Conservation (phyloP, 2,329 filamentous ascomycete species). For the Calonectria multiphialidica region DNA sequence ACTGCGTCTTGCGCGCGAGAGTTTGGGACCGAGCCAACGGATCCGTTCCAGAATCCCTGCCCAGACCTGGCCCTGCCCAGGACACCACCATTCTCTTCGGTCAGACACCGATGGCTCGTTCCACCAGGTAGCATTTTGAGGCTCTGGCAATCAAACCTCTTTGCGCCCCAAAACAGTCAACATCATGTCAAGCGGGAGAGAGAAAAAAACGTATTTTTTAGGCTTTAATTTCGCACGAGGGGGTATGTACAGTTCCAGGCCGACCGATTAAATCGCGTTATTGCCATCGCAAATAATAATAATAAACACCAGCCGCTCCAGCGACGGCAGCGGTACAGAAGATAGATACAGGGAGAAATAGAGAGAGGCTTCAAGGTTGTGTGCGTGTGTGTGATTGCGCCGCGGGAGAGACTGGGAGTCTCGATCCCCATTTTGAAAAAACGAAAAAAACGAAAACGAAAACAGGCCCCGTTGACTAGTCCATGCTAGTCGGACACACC, state of each 20-base stretch:
- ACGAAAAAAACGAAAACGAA: background rate
- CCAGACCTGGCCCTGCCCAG: background rate
- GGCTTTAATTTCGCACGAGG: constrained; percentile 19
- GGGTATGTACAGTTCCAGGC: constrained; percentile 30
- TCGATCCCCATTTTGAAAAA: background rate
- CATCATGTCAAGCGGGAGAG: background rate
- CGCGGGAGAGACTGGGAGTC: background rate
- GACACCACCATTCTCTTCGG: background rate
- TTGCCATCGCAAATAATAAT: constrained; percentile 8
- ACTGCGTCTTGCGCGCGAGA: background rate
- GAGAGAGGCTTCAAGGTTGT: background rate
- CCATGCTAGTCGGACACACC: constrained; percentile 18
- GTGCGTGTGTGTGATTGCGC: too few relatives aligned
- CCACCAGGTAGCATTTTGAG: constrained; percentile 11
- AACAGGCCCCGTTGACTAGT: background rate
- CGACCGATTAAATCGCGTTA: constrained; percentile 31
- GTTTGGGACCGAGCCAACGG: background rate
- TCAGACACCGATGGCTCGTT: constrained; percentile 11
- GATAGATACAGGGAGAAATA: constrained; percentile 20
- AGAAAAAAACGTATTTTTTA: too few relatives aligned
- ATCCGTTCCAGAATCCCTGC: constrained; percentile 3
- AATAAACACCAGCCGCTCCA: constrained; percentile 13
- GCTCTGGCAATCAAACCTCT: constrained; percentile 9
- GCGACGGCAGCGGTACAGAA: constrained; percentile 7
- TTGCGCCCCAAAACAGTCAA: background rate